phyloP scores from a whole-genome alignment of 208 protist genomes.

The Trypanosomatidae sp. region DNA sequence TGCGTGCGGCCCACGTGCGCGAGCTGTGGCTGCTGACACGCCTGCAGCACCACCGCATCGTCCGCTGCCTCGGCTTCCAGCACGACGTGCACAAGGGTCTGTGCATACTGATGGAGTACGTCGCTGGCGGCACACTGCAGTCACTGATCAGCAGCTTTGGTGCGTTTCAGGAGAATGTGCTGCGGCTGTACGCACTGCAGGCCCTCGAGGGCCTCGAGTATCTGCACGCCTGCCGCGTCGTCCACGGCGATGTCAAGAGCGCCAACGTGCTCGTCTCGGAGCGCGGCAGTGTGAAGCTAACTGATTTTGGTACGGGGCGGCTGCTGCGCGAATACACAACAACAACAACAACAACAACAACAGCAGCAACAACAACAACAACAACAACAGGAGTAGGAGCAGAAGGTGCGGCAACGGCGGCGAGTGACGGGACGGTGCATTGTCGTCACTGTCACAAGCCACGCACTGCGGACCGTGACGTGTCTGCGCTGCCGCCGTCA shows the following conservation, averaged over 20 bases:
- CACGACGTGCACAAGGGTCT: slow-evolving; percentile 19
- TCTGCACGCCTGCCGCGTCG: slow-evolving; percentile 35
- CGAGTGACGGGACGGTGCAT: too few relatives aligned
- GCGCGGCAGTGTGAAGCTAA: slow-evolving; percentile 74
- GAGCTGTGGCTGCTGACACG: slow-evolving; percentile 67
- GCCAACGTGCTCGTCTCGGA: slow-evolving; percentile 77
- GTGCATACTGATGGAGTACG: slow-evolving; percentile 85
- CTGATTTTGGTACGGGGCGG: slow-evolving; percentile 84
- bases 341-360: not conserved
- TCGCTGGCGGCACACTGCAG: slow-evolving; percentile 76
- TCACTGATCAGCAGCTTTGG: slow-evolving; percentile 75
- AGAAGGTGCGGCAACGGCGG: too few relatives aligned
- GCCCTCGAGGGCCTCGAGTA: slow-evolving; percentile 81
- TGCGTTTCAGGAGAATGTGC: slow-evolving; percentile 71
- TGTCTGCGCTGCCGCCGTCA: not conserved
- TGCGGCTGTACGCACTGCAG: slow-evolving; percentile 74
- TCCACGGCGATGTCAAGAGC: slow-evolving; percentile 84
- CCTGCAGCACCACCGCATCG: slow-evolving; percentile 69
- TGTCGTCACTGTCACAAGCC: too few relatives aligned
- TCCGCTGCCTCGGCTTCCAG: slow-evolving; percentile 73
- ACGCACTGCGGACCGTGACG: too few relatives aligned
- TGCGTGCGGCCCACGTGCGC: slow-evolving; percentile 23
- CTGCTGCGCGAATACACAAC: slow-evolving; percentile 11
- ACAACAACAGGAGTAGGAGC: not conserved
- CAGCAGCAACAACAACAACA: not conserved